These are phyloP conservation scores for Ophiostoma perfectum DNA, from an alignment of 2,329 filamentous ascomycete species.

Conservation along the genomic window DNA sequence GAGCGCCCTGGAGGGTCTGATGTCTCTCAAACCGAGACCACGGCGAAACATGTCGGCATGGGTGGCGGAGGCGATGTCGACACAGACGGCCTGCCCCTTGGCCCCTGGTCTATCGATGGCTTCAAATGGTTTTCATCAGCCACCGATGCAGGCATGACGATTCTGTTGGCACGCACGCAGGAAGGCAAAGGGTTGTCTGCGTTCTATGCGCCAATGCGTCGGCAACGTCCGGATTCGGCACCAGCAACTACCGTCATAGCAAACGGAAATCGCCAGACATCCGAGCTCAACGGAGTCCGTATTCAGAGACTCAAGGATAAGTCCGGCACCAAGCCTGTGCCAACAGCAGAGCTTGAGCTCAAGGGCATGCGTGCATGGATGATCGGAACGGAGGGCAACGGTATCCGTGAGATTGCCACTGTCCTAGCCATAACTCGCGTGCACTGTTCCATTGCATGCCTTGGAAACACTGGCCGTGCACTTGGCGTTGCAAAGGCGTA, in stretches of 20 bases:
- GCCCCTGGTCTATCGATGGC: slow-evolving; percentile 56
- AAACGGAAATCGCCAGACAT: slow-evolving; percentile 28
- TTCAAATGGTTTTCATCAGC: slow-evolving; percentile 70
- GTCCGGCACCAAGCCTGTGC: slow-evolving; percentile 62
- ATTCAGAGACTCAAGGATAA: slow-evolving; percentile 69
- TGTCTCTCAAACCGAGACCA: slow-evolving; percentile 62
- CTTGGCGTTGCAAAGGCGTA: slow-evolving; percentile 55
- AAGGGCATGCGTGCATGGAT: slow-evolving; percentile 59
- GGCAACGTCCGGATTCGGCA: slow-evolving; percentile 31
- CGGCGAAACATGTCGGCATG: slow-evolving; percentile 38
- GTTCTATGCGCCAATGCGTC: slow-evolving; percentile 61
- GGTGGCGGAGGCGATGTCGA: slow-evolving; percentile 29
- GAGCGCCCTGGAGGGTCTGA: slow-evolving; percentile 65
- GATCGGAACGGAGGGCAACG: slow-evolving; percentile 60
- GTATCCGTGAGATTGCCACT: slow-evolving; percentile 62
- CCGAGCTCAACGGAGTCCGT: slow-evolving; percentile 58
- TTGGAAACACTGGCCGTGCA: slow-evolving; percentile 51
- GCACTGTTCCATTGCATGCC: slow-evolving; percentile 49
- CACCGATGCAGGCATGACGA: slow-evolving; percentile 58
- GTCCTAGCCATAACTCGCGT: slow-evolving; percentile 63
- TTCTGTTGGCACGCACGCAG: slow-evolving; percentile 57
- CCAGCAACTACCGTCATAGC: slow-evolving; percentile 31
- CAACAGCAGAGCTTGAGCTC: slow-evolving; percentile 67
- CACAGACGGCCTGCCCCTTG: slow-evolving; percentile 39
- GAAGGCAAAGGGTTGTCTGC: slow-evolving; percentile 48